Percentiles rank a stretch among this genome's conserved stretches.
Evolutionary conservation across 371 early-diverging fungal genomes (phyloP).

Genomic region (Capillidium heterosporum): DNA sequence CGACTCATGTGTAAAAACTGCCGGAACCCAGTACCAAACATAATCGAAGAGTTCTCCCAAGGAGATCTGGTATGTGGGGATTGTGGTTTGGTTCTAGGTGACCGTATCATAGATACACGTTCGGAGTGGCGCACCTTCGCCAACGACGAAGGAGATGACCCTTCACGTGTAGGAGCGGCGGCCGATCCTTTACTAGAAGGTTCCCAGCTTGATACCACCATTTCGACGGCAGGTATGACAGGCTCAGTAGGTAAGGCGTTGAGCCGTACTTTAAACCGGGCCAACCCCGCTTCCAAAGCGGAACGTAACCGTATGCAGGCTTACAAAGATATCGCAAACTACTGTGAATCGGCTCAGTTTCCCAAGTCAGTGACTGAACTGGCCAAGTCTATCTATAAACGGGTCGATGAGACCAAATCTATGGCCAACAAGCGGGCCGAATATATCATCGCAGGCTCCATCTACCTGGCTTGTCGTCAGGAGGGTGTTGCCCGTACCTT

Average conservation of each 20-base stretch:
- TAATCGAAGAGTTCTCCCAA: slow-evolving; percentile 90
- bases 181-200: slow-evolving; percentile 77
- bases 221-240: slow-evolving; percentile 65
- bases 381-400: slow-evolving; percentile 91
- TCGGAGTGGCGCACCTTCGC: slow-evolving; percentile 99
- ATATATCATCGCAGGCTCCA: slow-evolving; percentile 90
- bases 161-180: slow-evolving; percentile 96
- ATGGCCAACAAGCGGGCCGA: slow-evolving; percentile 79
- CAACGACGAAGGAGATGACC: slow-evolving; percentile 92
- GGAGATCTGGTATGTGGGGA: slow-evolving; percentile 93
- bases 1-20: slow-evolving; percentile 52
- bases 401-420: slow-evolving; percentile 71
- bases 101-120: slow-evolving; percentile 95
- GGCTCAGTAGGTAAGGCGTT: slow-evolving; percentile 49
- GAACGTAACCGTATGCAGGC: slow-evolving; percentile 74
- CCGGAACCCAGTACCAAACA: slow-evolving; percentile 67
- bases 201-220: slow-evolving; percentile 80
- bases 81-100: slow-evolving; percentile 93
- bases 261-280: slow-evolving; percentile 55
- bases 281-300: slow-evolving; percentile 43
- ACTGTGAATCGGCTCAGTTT: slow-evolving; percentile 80
- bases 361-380: slow-evolving; percentile 75
- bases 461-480: slow-evolving; percentile 92
- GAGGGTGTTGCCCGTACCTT: slow-evolving; percentile 89
- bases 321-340: slow-evolving; percentile 81